These are phyloP conservation scores for Russula virescens DNA, from an alignment of 768 basidiomycete genomes.

Conservation along the genomic window DNA sequence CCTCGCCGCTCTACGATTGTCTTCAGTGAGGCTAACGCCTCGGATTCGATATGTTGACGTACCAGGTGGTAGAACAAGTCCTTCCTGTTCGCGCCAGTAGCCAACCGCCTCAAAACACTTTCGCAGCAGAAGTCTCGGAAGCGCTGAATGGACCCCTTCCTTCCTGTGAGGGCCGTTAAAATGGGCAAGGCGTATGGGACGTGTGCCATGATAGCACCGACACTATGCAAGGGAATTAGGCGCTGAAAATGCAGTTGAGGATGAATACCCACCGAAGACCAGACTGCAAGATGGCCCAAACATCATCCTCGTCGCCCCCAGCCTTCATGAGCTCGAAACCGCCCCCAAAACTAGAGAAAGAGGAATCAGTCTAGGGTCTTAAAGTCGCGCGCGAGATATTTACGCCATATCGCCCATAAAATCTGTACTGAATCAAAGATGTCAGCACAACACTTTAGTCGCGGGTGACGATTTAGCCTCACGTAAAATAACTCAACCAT, in stretches of 20 bases:
- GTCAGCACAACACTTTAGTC: not conserved
- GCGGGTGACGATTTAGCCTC: slow-evolving; percentile 18
- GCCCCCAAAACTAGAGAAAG: slow-evolving; percentile 27
- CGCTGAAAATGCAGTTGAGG: too few relatives aligned
- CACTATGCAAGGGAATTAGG: slow-evolving; percentile 4
- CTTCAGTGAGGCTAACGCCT: not conserved
- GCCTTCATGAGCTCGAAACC: slow-evolving; percentile 28
- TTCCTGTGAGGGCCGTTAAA: not conserved
- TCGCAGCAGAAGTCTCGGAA: not conserved
- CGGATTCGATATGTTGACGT: not conserved
- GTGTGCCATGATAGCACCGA: not conserved
- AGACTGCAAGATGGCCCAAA: not conserved
- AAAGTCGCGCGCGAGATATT: slow-evolving; percentile 14
- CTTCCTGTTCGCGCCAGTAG: slow-evolving; percentile 21
- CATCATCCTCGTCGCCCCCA: slow-evolving; percentile 14
- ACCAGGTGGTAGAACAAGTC: slow-evolving; percentile 41
- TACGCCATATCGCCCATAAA: slow-evolving; percentile 47
- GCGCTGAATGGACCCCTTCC: not conserved
- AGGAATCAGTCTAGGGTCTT: not conserved
- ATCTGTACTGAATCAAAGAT: slow-evolving; percentile 33
- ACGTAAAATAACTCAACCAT: slow-evolving; percentile 38
- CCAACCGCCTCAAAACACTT: slow-evolving; percentile 3
- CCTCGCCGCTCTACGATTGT: slow-evolving; percentile 11
- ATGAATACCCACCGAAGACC: not conserved
- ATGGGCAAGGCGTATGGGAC: not conserved